phyloP scores from a whole-genome alignment of 2,329 filamentous ascomycete species.

The Ascochyta fabae region DNA sequence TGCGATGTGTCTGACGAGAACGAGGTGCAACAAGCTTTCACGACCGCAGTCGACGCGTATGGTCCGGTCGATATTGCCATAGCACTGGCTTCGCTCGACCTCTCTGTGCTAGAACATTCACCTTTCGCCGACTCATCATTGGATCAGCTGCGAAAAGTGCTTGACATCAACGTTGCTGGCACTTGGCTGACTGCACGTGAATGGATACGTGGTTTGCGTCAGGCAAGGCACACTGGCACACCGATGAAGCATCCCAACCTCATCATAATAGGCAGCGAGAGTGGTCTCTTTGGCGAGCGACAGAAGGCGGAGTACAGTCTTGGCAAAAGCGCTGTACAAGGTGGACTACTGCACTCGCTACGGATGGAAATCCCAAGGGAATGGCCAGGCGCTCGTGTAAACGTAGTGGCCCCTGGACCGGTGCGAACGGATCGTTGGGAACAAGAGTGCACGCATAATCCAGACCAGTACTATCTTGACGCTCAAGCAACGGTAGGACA shows the following conservation, averaged over 20 bases:
- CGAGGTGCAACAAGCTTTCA: slow-evolving; percentile 45
- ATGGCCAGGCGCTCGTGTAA: slow-evolving; percentile 51
- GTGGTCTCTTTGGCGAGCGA: slow-evolving; percentile 54
- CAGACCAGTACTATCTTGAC: slow-evolving; percentile 51
- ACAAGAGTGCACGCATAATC: slow-evolving; percentile 50
- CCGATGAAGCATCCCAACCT: slow-evolving; percentile 44
- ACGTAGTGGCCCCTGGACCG: slow-evolving; percentile 56
- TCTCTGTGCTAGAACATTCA: slow-evolving; percentile 50
- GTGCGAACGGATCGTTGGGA: slow-evolving; percentile 54
- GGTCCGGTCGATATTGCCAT: slow-evolving; percentile 52
- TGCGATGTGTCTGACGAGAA: slow-evolving; percentile 48
- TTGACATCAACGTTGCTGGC: slow-evolving; percentile 53
- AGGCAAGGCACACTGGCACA: slow-evolving; percentile 24
- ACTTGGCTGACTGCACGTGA: slow-evolving; percentile 50
- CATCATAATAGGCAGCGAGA: slow-evolving; percentile 56
- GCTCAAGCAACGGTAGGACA: slow-evolving; percentile 51
- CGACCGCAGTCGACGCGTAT: slow-evolving; percentile 39
- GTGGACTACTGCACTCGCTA: slow-evolving; percentile 52
- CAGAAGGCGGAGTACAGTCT: slow-evolving; percentile 54
- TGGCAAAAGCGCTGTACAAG: slow-evolving; percentile 56
- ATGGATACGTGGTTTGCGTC: slow-evolving; percentile 51
- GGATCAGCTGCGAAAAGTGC: slow-evolving; percentile 49
- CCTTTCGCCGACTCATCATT: slow-evolving; percentile 52
- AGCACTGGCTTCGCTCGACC: slow-evolving; percentile 54
- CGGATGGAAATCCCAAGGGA: slow-evolving; percentile 51